Evolutionary conservation across 1,139 yeast genomes (phyloP), one percentile per base, ranked within the genome.

Genomic region (Saccharomyces hybrid): DNA sequence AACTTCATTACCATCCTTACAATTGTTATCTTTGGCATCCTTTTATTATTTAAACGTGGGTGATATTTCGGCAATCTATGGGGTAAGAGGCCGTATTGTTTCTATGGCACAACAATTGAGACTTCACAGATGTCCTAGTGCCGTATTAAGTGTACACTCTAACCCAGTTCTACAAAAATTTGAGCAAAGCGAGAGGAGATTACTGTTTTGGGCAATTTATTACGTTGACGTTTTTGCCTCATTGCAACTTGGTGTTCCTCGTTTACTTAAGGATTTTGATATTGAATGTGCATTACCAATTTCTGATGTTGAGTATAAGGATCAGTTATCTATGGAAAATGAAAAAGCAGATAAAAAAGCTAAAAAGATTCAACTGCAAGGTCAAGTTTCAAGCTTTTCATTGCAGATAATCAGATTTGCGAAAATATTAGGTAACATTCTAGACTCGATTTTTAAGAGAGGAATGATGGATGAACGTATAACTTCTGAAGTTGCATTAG

Each of bases 81-180:
- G 84, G 56, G 75, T 86, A 48, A 76, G 96, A 58, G 91, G 93
- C 48, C 75, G 85, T 62, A 84, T 86, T 6, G 82, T 86, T 5
- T 83, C 90, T 28, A 86, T 88, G 91, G 86, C 93, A 2, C 96
- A 88, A 64, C 95, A 90, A 62, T 73, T 90, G 54, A 81, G 97
- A 62, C 75, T 90, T 52, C 96, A 89, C 67, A 78, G 96, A 60
- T 86, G 96, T 70, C 96, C 96, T 13, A 86, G 91, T 13, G 91
- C 95, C 0, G 91, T 89, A 5, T 71, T 86, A 52, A 79, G 81
- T 2, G 75, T 50, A n/a, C 50, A 76, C 14, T 76, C 74, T 51
- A 83, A 85, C 5, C 79, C 82, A 7, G 79, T 79, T 52, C 81
- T 82, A 48, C 77, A 81, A 3, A 76, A 77, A 56, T 72, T 81